These are phyloP conservation scores for Lentinula sp. DNA, from an alignment of 768 basidiomycete species.

Conservation along the genomic window DNA sequence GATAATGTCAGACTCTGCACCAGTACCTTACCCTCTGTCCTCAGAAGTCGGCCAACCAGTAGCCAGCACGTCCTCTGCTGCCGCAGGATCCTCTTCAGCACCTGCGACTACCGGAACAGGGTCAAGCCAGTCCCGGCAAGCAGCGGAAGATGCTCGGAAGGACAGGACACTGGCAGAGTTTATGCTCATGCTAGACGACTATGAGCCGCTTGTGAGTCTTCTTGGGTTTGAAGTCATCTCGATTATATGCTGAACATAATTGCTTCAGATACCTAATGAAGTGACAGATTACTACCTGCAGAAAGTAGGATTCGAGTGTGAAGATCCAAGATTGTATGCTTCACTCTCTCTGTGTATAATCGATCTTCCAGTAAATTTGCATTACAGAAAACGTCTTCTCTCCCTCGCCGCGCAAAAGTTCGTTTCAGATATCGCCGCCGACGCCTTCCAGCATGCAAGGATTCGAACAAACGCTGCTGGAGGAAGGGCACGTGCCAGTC, in stretches of 20 bases:
- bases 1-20: neutral
- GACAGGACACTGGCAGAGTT: conserved; percentile 92
- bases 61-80: conserved; percentile 19
- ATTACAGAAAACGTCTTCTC: conserved; percentile 79
- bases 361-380: neutral
- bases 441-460: conserved; percentile 96
- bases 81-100: conserved; percentile 22
- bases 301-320: conserved; percentile 91
- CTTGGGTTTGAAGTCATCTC: neutral
- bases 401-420: conserved; percentile 98
- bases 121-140: conserved; percentile 44
- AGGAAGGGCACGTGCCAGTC: conserved; percentile 61
- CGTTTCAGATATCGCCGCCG: conserved; percentile 91
- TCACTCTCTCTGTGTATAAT: conserved; percentile 6
- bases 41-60: conserved; percentile 15
- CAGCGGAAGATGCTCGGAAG: conserved; percentile 76
- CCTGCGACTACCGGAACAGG: conserved; percentile 4
- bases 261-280: conserved; percentile 84
- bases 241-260: neutral
- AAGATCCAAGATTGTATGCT: conserved; percentile 84
- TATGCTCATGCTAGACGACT: conserved; percentile 93
- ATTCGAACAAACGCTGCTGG: conserved; percentile 85
- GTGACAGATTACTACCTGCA: conserved; percentile 98
- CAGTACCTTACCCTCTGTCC: conserved; percentile 3
- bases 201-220: conserved; percentile 79